Base-by-base conservation (phyloP, 257 asterid species). In the Leptodermis oblonga region DNA sequence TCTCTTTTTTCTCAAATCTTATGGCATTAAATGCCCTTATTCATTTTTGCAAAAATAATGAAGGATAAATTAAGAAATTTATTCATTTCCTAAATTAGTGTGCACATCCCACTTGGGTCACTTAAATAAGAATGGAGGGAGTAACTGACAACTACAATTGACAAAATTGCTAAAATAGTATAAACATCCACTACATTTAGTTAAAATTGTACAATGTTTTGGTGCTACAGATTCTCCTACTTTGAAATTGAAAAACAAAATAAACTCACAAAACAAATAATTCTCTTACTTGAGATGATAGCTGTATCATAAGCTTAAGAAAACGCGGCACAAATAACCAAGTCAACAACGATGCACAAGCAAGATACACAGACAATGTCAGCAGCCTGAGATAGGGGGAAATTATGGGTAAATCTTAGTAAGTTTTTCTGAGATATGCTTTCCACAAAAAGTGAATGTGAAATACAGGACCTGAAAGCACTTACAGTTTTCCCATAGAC, bases 401-500 rank as follows among this genome's bases (percentile, higher is more conserved):
- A 59, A 77, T 68, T 28, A 13, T 45, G 41, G 65, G 31, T 55
- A 17, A 67, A 43, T 26, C 52, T 39, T 53, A 26, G 22, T 10
- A 3, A 62, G 6, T 46, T 23, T 62, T 14, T 23, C 60, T 58
- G 43, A 25, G 4, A 49, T 67, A 55, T 56, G 53, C 46, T 67
- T 74, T 5, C 36, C 79, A 69, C 46, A 69, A 67, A 68, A 49
- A 67, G 25, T 37, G 73, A 23, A 33, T 60, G 49, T 37, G n/a
- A 59, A 56, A 41, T 51, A 46, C 55, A 15, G 63, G 64, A 67
- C 34, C n/a, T 28, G 42, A 49, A 25, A 46, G 48, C 60, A 74
- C 96, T 78, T 78, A 92, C 98, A 87, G 64, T 83, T 86, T 92
- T 71, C 97, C 98, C 95, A 92, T 88, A 53, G 97, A 87, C 73